These are phyloP conservation scores for Fusarium sterilihyphosum DNA, from an alignment of 2,329 filamentous ascomycete genomes.

Conservation along the genomic window DNA sequence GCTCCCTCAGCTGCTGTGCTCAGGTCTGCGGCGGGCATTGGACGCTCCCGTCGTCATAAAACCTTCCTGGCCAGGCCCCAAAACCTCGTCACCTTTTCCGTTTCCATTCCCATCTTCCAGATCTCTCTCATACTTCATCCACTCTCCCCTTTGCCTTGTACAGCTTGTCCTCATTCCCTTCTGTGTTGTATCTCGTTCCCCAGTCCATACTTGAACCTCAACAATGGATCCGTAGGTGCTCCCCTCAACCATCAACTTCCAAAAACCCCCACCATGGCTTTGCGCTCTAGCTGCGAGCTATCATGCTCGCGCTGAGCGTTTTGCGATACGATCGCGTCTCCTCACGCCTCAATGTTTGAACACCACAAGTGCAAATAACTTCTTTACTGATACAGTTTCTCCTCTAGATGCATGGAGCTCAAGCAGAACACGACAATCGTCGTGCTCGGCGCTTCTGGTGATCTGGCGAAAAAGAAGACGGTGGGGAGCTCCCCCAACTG, in stretches of 20 bases:
- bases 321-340: conserved; percentile 25
- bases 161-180: neutral
- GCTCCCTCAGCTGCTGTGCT: conserved; percentile 33
- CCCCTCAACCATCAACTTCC: conserved; percentile 25
- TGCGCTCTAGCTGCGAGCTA: conserved; percentile 25
- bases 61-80: conserved; percentile 36
- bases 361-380: neutral
- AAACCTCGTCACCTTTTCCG: conserved; percentile 37
- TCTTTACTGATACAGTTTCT: conserved; percentile 21
- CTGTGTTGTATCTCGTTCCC: conserved; percentile 8
- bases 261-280: conserved; percentile 39
- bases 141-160: conserved; percentile 13
- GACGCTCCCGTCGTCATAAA: conserved; percentile 44
- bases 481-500: conserved; percentile 60
- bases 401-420: conserved; percentile 78
- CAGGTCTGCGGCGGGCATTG: conserved; percentile 21
- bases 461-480: conserved; percentile 99
- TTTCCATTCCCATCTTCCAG: conserved; percentile 25
- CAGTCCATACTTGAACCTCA: conserved; percentile 30
- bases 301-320: conserved; percentile 29
- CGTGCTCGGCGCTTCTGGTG: conserved; percentile 95
- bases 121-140: conserved; percentile 22
- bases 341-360: neutral
- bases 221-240: conserved; percentile 43
- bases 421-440: conserved; percentile 98